Conservation (phyloP, 1,139 yeast genomes). For the Candida sp. region DNA sequence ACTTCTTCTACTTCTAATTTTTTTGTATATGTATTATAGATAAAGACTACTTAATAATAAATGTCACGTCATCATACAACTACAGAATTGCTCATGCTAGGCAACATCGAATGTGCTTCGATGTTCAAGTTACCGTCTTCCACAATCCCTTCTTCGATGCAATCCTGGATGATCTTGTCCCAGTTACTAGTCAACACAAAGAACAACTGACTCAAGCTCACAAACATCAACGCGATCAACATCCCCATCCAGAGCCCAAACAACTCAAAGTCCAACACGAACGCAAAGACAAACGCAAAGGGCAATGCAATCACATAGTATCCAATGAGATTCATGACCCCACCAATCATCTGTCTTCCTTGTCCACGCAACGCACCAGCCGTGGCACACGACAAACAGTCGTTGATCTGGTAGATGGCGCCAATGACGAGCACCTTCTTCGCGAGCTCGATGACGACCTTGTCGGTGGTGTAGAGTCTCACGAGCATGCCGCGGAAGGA, state of each 20-base stretch:
- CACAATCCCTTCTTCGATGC: constrained; percentile 43
- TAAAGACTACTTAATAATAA: neutral
- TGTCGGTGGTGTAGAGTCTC: constrained; percentile 53
- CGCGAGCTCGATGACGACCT: constrained; percentile 53
- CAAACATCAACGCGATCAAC: constrained; percentile 55
- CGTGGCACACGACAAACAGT: constrained; percentile 55
- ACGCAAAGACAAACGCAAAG: constrained; percentile 56
- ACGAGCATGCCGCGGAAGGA: constrained; percentile 46
- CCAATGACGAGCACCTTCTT: constrained; percentile 56
- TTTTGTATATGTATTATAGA: neutral
- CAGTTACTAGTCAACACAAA: constrained; percentile 56
- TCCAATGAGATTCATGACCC: constrained; percentile 56
- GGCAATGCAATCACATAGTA: constrained; percentile 68
- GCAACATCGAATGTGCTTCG: constrained; percentile 37
- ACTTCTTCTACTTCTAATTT: neutral
- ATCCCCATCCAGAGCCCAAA: constrained; percentile 69
- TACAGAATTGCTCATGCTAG: constrained; percentile 31
- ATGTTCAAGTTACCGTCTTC: constrained; percentile 37
- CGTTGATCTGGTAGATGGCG: constrained; percentile 63
- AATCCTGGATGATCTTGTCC: constrained; percentile 53
- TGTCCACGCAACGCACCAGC: constrained; percentile 70
- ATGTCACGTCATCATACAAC: neutral
- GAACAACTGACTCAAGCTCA: constrained; percentile 48
- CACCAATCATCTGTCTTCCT: constrained; percentile 71
- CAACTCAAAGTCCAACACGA: constrained; percentile 45